A percentile compares a stretch with the other conserved stretches of the same genome.
phyloP scores from a whole-genome alignment of 2,329 filamentous ascomycete genomes.

The Laburnicola sp. region DNA sequence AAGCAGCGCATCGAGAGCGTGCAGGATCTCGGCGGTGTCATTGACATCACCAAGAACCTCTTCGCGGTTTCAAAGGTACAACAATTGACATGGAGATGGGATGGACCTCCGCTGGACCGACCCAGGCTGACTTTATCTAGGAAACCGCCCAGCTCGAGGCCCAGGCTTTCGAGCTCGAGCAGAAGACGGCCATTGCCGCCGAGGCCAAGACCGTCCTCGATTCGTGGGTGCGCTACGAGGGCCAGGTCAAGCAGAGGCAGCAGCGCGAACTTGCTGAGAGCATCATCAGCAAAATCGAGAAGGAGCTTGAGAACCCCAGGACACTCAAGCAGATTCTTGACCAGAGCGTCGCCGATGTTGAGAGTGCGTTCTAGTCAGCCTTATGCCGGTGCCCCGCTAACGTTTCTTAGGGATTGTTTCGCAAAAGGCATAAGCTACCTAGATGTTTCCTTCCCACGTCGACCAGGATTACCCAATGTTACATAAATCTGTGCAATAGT shows the following conservation, averaged over 20 bases:
- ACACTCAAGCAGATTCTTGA: constrained; percentile 95
- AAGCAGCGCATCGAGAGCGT: constrained; percentile 93
- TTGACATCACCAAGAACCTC: constrained; percentile 94
- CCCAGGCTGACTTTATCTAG: constrained; percentile 53
- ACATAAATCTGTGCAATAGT: constrained; percentile 49
- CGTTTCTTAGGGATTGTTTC: constrained; percentile 39
- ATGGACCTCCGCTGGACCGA: constrained; percentile 23
- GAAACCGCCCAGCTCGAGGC: constrained; percentile 97
- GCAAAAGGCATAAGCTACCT: constrained; percentile 44
- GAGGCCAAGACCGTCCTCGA: constrained; percentile 97
- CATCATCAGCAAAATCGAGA: constrained; percentile 96
- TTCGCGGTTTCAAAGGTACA: constrained; percentile 97
- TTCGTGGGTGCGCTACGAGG: constrained; percentile 98
- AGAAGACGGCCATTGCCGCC: constrained; percentile 85
- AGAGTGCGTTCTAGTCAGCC: constrained; percentile 66
- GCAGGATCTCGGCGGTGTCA: constrained; percentile 89
- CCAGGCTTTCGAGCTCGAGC: constrained; percentile 95
- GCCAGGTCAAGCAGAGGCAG: constrained; percentile 98
- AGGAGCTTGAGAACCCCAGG: constrained; percentile 98
- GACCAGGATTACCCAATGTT: constrained; percentile 33
- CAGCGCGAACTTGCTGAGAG: constrained; percentile 92
- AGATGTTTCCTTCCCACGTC: constrained; percentile 32
- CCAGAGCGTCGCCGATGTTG: constrained; percentile 93
- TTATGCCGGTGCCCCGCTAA: constrained; percentile 20
- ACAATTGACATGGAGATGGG: constrained; percentile 10